Evolutionary conservation across 129 eudicot species (phyloP).

Genomic region (Gnaphalium uliginosum): DNA sequence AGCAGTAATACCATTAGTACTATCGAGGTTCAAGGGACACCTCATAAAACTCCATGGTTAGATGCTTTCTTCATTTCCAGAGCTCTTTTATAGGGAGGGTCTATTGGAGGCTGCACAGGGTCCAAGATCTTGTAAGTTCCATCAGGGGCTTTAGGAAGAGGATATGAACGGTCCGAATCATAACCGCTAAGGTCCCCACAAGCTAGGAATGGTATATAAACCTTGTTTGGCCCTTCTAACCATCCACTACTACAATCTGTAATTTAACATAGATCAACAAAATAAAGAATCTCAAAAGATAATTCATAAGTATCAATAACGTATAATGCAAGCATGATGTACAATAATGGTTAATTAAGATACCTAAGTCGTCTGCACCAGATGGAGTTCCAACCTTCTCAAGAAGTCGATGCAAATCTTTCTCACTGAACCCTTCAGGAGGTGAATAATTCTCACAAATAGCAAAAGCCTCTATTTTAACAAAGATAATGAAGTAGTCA

Average conservation of each 20-base stretch:
- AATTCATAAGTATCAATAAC: neutral
- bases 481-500: constrained; percentile 18
- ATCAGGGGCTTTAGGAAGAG: constrained; percentile 71
- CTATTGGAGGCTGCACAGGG: constrained; percentile 97
- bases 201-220: constrained; percentile 91
- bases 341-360: constrained; percentile 7
- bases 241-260: constrained; percentile 99
- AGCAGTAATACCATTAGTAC: constrained; percentile 23
- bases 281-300: neutral
- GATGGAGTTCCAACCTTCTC: constrained; percentile 95
- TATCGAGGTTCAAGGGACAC: constrained; percentile 48
- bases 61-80: constrained; percentile 90
- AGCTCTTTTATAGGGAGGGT: constrained; percentile 97
- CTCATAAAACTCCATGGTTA: constrained; percentile 56
- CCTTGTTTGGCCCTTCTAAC: constrained; percentile 94
- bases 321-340: neutral
- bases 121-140: constrained; percentile 77
- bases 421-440: constrained; percentile 91
- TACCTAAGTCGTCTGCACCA: constrained; percentile 88
- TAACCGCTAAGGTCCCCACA: constrained; percentile 95
- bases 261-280: constrained; percentile 12
- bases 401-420: constrained; percentile 88
- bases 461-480: constrained; percentile 86
- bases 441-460: constrained; percentile 96
- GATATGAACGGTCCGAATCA: constrained; percentile 96